Percentiles rank a stretch among this genome's conserved stretches.
Evolutionary conservation across 129 eudicot species (phyloP).

Genomic region (sunflower (Helianthus annuus)): HanXRQr2.0-SUNRISE NC_035445.2:97314213-97314712

Average conservation of each 20-base stretch:
- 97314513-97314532: slow-evolving; percentile 58
- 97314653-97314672: too few species aligned
- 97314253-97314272: too few species aligned
- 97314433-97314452: slow-evolving; percentile 60
- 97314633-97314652: not conserved
- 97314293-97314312: too few species aligned
- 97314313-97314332: too few species aligned
- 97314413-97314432: slow-evolving; percentile 48
- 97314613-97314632: slow-evolving; percentile 74
- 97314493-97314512: slow-evolving; percentile 95
- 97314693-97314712: too few species aligned
- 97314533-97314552: slow-evolving; percentile 73
- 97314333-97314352: too few species aligned
- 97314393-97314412: slow-evolving; percentile 51
- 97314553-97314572: slow-evolving; percentile 85
- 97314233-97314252: too few species aligned
- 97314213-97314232: too few species aligned
- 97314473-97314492: slow-evolving; percentile 78
- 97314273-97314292: too few species aligned
- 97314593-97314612: slow-evolving; percentile 68
- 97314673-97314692: too few species aligned
- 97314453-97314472: slow-evolving; percentile 61
- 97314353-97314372: not conserved
- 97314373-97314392: slow-evolving; percentile 80
- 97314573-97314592: slow-evolving; percentile 76